Evolutionary conservation across 169 alveolate genomes (phyloP), one percentile per base, ranked within the genome.

Genomic region (Eimeria maxima): DNA sequence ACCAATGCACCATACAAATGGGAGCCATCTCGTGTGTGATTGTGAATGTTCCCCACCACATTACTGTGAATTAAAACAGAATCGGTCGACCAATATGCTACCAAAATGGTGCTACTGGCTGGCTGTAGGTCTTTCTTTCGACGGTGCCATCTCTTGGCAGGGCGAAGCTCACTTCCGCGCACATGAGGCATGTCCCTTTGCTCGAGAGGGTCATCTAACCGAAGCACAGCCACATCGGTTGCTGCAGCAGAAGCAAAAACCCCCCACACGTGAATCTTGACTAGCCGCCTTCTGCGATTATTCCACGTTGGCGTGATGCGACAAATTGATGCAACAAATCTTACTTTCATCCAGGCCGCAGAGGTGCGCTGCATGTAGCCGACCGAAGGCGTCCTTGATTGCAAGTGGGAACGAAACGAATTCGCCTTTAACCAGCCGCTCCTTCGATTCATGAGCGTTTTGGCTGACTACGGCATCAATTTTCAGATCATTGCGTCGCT

Each of bases 181-280:
- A 38, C 20, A 27, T 45, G 60, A 10, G 45, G 67, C 45, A 18
- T 5, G 16, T 45, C 60, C 42, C 29, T n/a, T 47, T 67, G 69
- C 44, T 78, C 44, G 88, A 11, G 47, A 14, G 83, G 24, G 88
- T 50, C 67, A 2, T 78, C 67, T 47, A 78, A 24, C 44, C 74
- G 91, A 29, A 83, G 91, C 91, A 83, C 91, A 50, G 91, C 91
- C 27, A 83, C 91, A 55, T 83, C 91, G 33, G 91, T 83, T n/a
- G 73, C 91, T 83, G 76, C 71, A 38, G 33, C 69, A 83, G 69
- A 80, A n/a, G 67, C 89, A 80, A 22, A 45, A 45, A 4, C 27
- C 29, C 10, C 83, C 0, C 55, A 73, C 20, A 1, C 55, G 33
- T 27, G 89, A n/a, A 3, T 10, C 45, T 10, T 24, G 47, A 8